Evolutionary conservation across 352 stramenopile species (phyloP).

Genomic region (Phytopythium litorale): DNA sequence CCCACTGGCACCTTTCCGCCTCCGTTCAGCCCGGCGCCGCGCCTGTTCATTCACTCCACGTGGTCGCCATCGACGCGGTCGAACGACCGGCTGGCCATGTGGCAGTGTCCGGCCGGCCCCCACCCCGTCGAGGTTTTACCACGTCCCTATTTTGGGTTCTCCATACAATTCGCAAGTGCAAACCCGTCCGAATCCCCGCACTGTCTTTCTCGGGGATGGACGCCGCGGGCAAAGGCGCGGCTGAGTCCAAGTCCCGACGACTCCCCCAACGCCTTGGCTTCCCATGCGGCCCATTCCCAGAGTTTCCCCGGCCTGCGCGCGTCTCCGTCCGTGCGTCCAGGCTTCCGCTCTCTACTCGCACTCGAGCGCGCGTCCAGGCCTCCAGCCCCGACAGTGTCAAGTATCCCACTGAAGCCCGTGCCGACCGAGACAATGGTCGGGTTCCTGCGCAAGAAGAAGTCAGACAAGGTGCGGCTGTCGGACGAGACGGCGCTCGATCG

Average conservation of each 20-base stretch:
- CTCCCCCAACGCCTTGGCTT: too few relatives aligned
- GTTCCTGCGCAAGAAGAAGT: slow-evolving; percentile 87
- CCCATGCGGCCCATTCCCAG: not conserved
- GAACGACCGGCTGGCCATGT: not conserved
- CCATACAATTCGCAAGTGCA: not conserved
- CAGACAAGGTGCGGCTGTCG: slow-evolving; percentile 60
- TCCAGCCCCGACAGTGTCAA: too few relatives aligned
- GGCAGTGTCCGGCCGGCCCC: too few relatives aligned
- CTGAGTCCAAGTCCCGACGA: too few relatives aligned
- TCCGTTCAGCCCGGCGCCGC: too few relatives aligned
- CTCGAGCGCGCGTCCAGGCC: too few relatives aligned
- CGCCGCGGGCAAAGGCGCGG: slow-evolving; percentile 1
- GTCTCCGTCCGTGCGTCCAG: not conserved
- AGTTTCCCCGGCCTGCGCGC: not conserved
- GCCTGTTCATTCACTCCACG: not conserved
- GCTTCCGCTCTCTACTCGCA: too few relatives aligned
- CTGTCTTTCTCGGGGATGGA: slow-evolving; percentile 8
- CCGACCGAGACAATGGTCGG: slow-evolving; percentile 40
- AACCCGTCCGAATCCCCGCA: not conserved
- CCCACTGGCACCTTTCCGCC: not conserved
- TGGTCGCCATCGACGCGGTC: not conserved
- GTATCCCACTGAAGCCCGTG: too few relatives aligned
- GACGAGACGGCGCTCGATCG: slow-evolving; percentile 74
- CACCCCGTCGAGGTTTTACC: too few relatives aligned
- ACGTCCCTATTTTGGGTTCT: too few relatives aligned